Evolutionary conservation across 2,329 filamentous ascomycete genomes (phyloP).

Genomic region (Gnomoniopsis sp.): DNA sequence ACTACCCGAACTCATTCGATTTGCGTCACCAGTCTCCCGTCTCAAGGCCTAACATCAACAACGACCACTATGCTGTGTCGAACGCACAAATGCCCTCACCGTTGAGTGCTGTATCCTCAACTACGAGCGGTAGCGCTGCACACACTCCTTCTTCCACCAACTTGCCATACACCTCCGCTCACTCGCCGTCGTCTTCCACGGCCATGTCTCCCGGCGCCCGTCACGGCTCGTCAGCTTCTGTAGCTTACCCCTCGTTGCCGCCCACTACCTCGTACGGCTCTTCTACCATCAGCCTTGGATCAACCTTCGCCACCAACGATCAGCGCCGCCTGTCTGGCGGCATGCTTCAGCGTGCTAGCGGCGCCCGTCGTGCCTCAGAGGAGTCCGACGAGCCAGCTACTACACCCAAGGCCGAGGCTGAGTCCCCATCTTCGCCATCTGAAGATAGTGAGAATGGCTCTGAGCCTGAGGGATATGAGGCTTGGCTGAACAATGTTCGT

Average conservation of each 20-base stretch:
- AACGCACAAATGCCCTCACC: slow-evolving; percentile 61
- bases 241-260: slow-evolving; percentile 73
- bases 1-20: slow-evolving; percentile 65
- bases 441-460: slow-evolving; percentile 52
- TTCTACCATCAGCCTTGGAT: slow-evolving; percentile 67
- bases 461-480: slow-evolving; percentile 60
- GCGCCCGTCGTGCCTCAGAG: slow-evolving; percentile 37
- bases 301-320: slow-evolving; percentile 60
- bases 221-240: slow-evolving; percentile 56
- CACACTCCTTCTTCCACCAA: slow-evolving; percentile 73
- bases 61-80: slow-evolving; percentile 36
- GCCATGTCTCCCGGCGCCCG: slow-evolving; percentile 66
- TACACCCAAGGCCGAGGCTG: slow-evolving; percentile 44
- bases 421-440: slow-evolving; percentile 50
- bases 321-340: slow-evolving; percentile 60
- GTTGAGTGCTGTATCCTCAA: slow-evolving; percentile 54
- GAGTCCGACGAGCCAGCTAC: slow-evolving; percentile 37
- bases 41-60: slow-evolving; percentile 24
- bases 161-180: slow-evolving; percentile 73
- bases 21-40: slow-evolving; percentile 45
- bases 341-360: slow-evolving; percentile 59
- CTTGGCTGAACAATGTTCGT: slow-evolving; percentile 64
- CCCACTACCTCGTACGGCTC: slow-evolving; percentile 69
- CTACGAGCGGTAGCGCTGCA: slow-evolving; percentile 63
- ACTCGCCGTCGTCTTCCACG: slow-evolving; percentile 70